Evolutionary conservation across 768 basidiomycete species (phyloP).

Genomic region (Auriscalpium vulgare): DNA sequence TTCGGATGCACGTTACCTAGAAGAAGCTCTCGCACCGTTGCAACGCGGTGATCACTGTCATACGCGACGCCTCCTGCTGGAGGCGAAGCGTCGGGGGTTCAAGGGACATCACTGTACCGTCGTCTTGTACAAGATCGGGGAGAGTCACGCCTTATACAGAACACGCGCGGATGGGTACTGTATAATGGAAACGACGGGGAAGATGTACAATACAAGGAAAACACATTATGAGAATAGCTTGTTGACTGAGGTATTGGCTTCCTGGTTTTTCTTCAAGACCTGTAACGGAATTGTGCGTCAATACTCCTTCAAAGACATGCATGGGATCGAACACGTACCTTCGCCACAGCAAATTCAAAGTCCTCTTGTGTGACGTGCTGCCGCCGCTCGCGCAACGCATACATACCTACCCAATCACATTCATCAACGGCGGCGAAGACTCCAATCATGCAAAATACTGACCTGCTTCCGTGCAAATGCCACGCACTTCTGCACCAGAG

Average conservation of each 20-base stretch:
- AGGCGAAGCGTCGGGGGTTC: too few relatives aligned
- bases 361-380: constrained; percentile 99
- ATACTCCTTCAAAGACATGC: background rate
- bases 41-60: too few relatives aligned
- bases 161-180: too few relatives aligned
- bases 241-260: constrained; percentile 88
- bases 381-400: constrained; percentile 87
- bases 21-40: too few relatives aligned
- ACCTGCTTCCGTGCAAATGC: constrained; percentile 97
- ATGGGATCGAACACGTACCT: constrained; percentile 38
- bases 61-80: too few relatives aligned
- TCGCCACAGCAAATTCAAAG: constrained; percentile 97
- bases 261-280: constrained; percentile 95
- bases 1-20: too few relatives aligned
- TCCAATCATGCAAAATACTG: constrained; percentile 18
- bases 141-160: too few relatives aligned
- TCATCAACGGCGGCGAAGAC: background rate
- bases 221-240: constrained; percentile 73
- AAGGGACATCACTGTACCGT: too few relatives aligned
- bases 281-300: constrained; percentile 17
- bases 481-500: constrained; percentile 94
- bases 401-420: constrained; percentile 61
- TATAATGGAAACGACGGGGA: too few relatives aligned
- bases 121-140: too few relatives aligned
- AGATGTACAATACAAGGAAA: background rate